Percentiles rank a stretch among this genome's conserved stretches.
Conservation (phyloP, 177 flowering plant genomes). For the Vitis hybrid region DNA sequence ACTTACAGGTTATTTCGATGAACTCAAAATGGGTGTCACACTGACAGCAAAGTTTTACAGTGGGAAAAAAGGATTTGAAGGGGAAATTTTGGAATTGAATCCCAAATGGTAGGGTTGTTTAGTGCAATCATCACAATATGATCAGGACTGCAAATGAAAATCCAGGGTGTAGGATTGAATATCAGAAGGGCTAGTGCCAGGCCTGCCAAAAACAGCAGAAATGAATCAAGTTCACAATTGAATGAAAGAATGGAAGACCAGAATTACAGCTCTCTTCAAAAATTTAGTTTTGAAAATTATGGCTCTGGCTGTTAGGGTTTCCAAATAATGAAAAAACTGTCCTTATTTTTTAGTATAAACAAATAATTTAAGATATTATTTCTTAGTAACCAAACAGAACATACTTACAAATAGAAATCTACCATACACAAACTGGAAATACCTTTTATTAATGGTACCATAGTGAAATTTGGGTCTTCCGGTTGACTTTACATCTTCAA, state of each 20-base stretch:
- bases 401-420: neutral
- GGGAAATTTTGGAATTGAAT: too few species aligned
- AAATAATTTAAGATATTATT: too few species aligned
- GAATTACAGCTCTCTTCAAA: too few species aligned
- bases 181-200: constrained; percentile 81
- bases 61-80: too few species aligned
- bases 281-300: too few species aligned
- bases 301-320: too few species aligned
- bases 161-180: constrained; percentile 62
- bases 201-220: constrained; percentile 44
- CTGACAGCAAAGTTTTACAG: too few species aligned
- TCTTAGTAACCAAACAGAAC: neutral
- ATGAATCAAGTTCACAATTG: neutral
- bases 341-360: too few species aligned
- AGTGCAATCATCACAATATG: neutral
- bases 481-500: constrained; percentile 57
- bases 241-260: too few species aligned
- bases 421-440: constrained; percentile 9
- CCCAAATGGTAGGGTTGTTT: neutral
- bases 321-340: too few species aligned
- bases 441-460: constrained; percentile 88
- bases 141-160: constrained; percentile 58
- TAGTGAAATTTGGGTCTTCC: constrained; percentile 78
- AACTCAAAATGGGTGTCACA: too few species aligned
- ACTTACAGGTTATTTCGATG: too few species aligned